These are phyloP conservation scores for Eremothecium cymbalariae DNA, from an alignment of 1,139 yeast genomes.

Conservation along the genomic window DNA sequence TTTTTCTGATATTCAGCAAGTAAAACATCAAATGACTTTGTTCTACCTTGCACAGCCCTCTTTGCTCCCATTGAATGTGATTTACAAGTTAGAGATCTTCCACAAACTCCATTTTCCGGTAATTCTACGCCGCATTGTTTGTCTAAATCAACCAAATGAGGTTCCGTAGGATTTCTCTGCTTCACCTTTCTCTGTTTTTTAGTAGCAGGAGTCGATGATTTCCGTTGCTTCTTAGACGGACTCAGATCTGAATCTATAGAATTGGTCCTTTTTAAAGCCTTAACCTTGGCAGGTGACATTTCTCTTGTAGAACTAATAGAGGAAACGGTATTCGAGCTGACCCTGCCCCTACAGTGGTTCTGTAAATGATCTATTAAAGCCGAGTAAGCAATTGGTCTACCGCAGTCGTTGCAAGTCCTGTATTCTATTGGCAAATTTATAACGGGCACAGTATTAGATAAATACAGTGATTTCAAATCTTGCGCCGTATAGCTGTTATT, in stretches of 20 bases:
- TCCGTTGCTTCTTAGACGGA: conserved; percentile 23
- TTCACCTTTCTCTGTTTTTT: conserved; percentile 40
- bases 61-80: conserved; percentile 98
- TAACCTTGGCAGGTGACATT: conserved; percentile 38
- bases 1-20: conserved; percentile 85
- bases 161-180: conserved; percentile 50
- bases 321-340: conserved; percentile 9
- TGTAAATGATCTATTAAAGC: conserved; percentile 35
- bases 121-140: conserved; percentile 93
- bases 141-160: conserved; percentile 88
- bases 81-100: conserved; percentile 90
- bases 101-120: conserved; percentile 89
- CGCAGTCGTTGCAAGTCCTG: conserved; percentile 59
- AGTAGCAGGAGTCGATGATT: conserved; percentile 23
- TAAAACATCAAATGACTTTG: conserved; percentile 83
- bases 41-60: conserved; percentile 86
- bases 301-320: conserved; percentile 7
- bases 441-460: conserved; percentile 1
- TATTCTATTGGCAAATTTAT: conserved; percentile 35
- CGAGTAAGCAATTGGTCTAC: conserved; percentile 43
- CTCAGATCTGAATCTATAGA: conserved; percentile 27
- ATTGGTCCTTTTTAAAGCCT: conserved; percentile 33
- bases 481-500: neutral
- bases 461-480: conserved; percentile 1
- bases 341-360: conserved; percentile 27